phyloP scores from a whole-genome alignment of 2,329 filamentous ascomycete species.

The Aspergillus pseudotamarii region DNA sequence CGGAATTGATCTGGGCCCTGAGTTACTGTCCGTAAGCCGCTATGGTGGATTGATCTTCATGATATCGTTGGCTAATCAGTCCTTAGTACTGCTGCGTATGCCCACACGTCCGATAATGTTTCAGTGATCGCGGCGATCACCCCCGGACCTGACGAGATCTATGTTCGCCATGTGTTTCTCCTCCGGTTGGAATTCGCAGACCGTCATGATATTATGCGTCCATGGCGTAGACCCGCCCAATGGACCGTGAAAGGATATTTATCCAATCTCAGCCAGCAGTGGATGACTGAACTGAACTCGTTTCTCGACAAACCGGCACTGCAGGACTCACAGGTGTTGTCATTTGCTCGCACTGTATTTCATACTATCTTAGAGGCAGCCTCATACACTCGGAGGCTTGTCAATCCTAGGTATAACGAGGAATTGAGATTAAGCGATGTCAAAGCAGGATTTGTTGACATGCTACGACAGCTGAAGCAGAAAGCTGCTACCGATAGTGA shows the following conservation, averaged over 20 bases:
- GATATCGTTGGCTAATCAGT: not conserved
- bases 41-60: not conserved
- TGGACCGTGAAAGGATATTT: not conserved
- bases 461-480: not conserved
- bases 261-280: not conserved
- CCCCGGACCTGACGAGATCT: not conserved
- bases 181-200: not conserved
- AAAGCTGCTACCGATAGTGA: not conserved
- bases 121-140: not conserved
- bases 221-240: not conserved
- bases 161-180: not conserved
- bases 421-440: not conserved
- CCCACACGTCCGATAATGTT: not conserved
- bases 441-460: not conserved
- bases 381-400: not conserved
- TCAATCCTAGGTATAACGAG: not conserved
- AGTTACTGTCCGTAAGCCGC: not conserved
- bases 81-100: not conserved
- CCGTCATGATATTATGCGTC: not conserved
- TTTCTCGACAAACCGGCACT: not conserved
- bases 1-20: not conserved
- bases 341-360: not conserved
- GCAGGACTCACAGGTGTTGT: not conserved
- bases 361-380: not conserved
- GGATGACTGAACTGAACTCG: not conserved